A percentile compares a stretch with the other conserved stretches of the same genome.
Conservation (phyloP, 176 grass and related monocot species). For the Zea mays region DNA sequence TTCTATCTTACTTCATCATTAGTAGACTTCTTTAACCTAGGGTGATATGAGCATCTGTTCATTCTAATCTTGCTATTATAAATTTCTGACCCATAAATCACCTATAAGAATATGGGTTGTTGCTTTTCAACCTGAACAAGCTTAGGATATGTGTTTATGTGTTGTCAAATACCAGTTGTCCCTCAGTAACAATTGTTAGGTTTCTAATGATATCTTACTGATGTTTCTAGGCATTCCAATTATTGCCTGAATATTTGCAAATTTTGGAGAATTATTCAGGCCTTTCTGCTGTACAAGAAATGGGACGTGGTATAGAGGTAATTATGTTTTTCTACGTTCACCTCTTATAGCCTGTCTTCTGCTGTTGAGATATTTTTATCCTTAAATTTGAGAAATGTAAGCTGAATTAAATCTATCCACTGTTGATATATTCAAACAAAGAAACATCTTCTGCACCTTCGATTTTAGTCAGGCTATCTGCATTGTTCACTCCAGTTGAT, state of each 20-base stretch:
- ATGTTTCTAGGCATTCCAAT: slow-evolving; percentile 82
- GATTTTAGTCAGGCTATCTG: slow-evolving; percentile 28
- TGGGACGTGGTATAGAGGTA: slow-evolving; percentile 88
- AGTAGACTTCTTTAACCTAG: slow-evolving; percentile 20
- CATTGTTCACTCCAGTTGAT: slow-evolving; percentile 12
- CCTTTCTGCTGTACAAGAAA: slow-evolving; percentile 85
- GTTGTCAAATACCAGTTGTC: slow-evolving; percentile 17
- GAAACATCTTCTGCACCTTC: slow-evolving; percentile 15
- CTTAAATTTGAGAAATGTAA: slow-evolving; percentile 4
- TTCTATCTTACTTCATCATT: slow-evolving; percentile 14
- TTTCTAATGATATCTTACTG: slow-evolving; percentile 40
- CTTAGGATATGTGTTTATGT: slow-evolving; percentile 10
- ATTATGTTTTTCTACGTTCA: slow-evolving; percentile 31
- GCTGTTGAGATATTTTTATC: slow-evolving; percentile 25
- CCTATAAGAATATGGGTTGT: slow-evolving; percentile 18
- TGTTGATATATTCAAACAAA: slow-evolving; percentile 32
- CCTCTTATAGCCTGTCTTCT: not conserved
- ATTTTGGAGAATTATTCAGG: slow-evolving; percentile 96
- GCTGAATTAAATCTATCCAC: not conserved
- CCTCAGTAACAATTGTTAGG: slow-evolving; percentile 26
- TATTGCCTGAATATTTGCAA: slow-evolving; percentile 98
- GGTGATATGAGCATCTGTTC: slow-evolving; percentile 11
- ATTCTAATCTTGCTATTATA: slow-evolving; percentile 17
- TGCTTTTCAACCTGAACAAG: slow-evolving; percentile 14
- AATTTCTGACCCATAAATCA: slow-evolving; percentile 20